Conservation (phyloP, 2,329 filamentous ascomycete genomes). For the Polychaeton citri region DNA sequence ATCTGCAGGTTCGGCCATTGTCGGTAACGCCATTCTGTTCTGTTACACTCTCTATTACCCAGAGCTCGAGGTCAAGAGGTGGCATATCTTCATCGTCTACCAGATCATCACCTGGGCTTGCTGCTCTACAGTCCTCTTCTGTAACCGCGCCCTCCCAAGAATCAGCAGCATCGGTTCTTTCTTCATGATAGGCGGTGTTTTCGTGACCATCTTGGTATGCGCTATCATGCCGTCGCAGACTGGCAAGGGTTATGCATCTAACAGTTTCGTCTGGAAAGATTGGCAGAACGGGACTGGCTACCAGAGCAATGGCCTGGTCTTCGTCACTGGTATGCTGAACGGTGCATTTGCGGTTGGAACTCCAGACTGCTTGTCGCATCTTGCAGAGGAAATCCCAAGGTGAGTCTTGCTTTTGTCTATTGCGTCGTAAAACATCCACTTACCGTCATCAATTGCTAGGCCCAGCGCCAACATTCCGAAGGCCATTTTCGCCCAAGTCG, state of each 20-base stretch:
- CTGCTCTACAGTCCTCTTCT: constrained; percentile 37
- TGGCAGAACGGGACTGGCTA: constrained; percentile 31
- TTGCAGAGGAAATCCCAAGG: constrained; percentile 49
- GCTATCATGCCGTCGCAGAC: constrained; percentile 39
- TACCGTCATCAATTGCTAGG: too few relatives aligned
- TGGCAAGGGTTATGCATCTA: constrained; percentile 27
- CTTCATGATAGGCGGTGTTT: constrained; percentile 38
- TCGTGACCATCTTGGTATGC: constrained; percentile 43
- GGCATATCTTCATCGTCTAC: constrained; percentile 40
- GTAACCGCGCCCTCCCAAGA: constrained; percentile 39
- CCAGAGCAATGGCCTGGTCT: constrained; percentile 42
- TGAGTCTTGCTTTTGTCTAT: not conserved
- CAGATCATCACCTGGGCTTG: constrained; percentile 34
- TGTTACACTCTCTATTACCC: constrained; percentile 39
- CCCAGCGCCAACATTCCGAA: constrained; percentile 41
- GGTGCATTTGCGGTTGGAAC: constrained; percentile 53
- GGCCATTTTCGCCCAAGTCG: constrained; percentile 38
- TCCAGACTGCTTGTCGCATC: constrained; percentile 48
- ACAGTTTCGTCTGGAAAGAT: constrained; percentile 28
- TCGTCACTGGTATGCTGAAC: constrained; percentile 51
- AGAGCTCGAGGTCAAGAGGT: constrained; percentile 30
- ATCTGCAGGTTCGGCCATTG: constrained; percentile 29
- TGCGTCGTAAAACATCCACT: too few relatives aligned
- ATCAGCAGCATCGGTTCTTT: constrained; percentile 39
- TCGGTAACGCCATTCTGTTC: constrained; percentile 32